Base-by-base conservation (phyloP, 768 basidiomycete genomes). In the Guyanaporus albipodus region DNA sequence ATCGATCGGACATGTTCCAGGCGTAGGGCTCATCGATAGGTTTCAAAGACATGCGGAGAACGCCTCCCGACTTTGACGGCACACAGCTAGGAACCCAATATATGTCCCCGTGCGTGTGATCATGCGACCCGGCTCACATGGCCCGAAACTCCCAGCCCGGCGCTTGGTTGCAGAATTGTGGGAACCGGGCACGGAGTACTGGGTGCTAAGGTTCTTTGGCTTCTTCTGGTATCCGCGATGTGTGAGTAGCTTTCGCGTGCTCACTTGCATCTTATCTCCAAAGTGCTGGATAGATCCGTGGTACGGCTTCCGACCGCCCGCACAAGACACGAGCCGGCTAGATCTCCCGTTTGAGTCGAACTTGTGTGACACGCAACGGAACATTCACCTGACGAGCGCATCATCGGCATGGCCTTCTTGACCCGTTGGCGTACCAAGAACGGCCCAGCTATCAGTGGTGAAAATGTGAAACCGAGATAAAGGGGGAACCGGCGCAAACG, bases 151-250 rank as follows among this genome's bases (percentile, higher is more conserved):
- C 36, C 44, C 42, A 80, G 80, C 81, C 14, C 78, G 82, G 79
- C 58, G 70, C 78, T 9, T 85, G 82, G 80, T 60, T 83, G 46
- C 83, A 83, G 60, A 80, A 81, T 53, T 80, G 79, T 80, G 60
- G 55, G 79, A n/a, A n/a, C n/a, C n/a, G n/a, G n/a, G n/a, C n/a
- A n/a, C n/a, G n/a, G 10, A 29, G 38, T 42, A 44, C 27, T 17
- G 28, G 15, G 31, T 18, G 32, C 36, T 47, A 32, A 44, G 3
- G 11, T 44, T 17, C 22, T 48, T 34, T 3, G 28, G 33, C 29
- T 31, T 35, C 31, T 52, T n/a, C n/a, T n/a, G 82, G 83, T 18
- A 85, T 86, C 77, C 82, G 85, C 47, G 54, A 66, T 46, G 77
- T 79, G 67, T 60, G 72, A 60, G 29, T 26, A 31, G 2, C 19